Evolutionary conservation across 169 alveolate genomes (phyloP), one percentile per base, ranked within the genome.

Genomic region (Plasmodium coatneyi): DNA sequence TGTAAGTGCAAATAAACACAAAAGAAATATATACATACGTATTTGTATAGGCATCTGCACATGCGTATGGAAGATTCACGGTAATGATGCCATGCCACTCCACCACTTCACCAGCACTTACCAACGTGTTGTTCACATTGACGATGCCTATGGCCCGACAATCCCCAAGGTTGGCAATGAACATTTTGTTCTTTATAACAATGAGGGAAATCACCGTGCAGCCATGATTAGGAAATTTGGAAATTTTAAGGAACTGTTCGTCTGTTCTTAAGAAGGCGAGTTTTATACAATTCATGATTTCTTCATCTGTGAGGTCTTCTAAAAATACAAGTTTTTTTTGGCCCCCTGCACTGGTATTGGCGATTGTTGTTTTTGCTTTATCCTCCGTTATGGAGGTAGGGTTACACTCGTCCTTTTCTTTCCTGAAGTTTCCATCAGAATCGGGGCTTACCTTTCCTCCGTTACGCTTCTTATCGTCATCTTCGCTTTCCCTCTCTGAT

Each of bases 141-240:
- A 89, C 83, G 60, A 89, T 49, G 5, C 94, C 94, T 43, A 89
- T 79, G n/a, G 94, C 94, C 82, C 94, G n/a, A 70, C 94, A 89
- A 39, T 89, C 94, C 32, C 94, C 94, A 14, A 89, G 52, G 25
- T 89, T 89, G 54, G 91, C 94, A 30, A 89, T 25, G 80, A 79
- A 89, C 94, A 89, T 89, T 66, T 89, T 89, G 71, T 89, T 89
- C 72, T 80, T 89, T 16, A 89, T 34, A 19, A 89, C 30, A 12
- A 89, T 89, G 52, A 89, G 34, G 34, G 94, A 79, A 22, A 89
- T 30, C 3, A 89, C 76, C 19, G 94, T 89, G 71, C 94, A 89
- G 3, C 94, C 94, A 79, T 89, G 94, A 41, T 78, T 80, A 5
- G 94, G 84, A 43, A 89, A 89, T 79, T 89, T 89, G 19, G 94